Conservation (phyloP, 352 stramenopile genomes). For the Phytopythium ostracodes region DNA sequence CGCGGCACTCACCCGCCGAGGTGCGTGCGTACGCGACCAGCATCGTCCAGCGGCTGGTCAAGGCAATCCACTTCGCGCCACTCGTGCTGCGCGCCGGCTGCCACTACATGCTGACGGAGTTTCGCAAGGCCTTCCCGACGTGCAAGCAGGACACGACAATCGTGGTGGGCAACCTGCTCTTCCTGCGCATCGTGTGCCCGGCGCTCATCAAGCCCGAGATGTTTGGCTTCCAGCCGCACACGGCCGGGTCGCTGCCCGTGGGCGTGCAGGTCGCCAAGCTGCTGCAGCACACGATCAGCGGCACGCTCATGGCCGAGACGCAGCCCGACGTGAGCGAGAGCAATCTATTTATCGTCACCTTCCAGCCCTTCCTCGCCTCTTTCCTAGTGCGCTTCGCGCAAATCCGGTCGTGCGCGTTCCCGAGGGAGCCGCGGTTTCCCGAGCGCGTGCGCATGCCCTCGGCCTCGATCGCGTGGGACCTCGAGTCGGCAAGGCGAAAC, state of each 20-base stretch:
- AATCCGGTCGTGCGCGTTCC: slow-evolving; percentile 28
- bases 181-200: slow-evolving; percentile 72
- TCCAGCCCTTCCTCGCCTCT: slow-evolving; percentile 55
- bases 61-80: slow-evolving; percentile 70
- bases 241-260: slow-evolving; percentile 36
- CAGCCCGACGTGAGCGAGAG: slow-evolving; percentile 34
- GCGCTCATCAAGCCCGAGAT: slow-evolving; percentile 81
- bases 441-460: slow-evolving; percentile 12
- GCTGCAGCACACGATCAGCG: slow-evolving; percentile 69
- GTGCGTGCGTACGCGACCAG: slow-evolving; percentile 52
- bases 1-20: slow-evolving; percentile 26
- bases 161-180: slow-evolving; percentile 70
- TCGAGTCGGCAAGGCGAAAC: slow-evolving; percentile 17
- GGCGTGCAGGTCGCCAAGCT: slow-evolving; percentile 81
- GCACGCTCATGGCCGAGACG: slow-evolving; percentile 45
- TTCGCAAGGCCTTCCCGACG: slow-evolving; percentile 59
- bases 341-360: slow-evolving; percentile 65
- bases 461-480: slow-evolving; percentile 25
- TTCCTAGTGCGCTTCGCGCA: slow-evolving; percentile 65
- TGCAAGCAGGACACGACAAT: slow-evolving; percentile 59
- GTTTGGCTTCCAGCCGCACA: slow-evolving; percentile 68
- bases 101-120: slow-evolving; percentile 70
- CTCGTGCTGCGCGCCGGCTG: slow-evolving; percentile 66
- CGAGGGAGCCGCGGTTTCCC: slow-evolving; percentile 13
- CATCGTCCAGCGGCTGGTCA: slow-evolving; percentile 62